Base-by-base conservation (phyloP, 176 grass and related monocot species). In the Melocanna baccifera region DNA sequence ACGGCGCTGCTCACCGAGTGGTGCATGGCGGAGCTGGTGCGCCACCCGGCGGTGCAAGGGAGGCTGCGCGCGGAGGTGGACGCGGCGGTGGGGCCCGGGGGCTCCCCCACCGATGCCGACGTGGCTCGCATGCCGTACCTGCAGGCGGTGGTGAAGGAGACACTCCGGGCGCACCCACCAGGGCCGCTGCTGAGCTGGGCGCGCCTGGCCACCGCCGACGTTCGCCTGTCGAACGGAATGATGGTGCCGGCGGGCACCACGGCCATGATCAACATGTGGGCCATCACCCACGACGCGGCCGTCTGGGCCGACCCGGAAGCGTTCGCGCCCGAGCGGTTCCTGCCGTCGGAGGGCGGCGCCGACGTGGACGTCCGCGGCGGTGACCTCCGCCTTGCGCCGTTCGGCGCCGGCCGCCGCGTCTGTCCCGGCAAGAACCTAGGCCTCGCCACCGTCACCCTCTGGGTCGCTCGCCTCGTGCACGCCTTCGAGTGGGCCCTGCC, bases 261-360 rank as follows among this genome's bases (percentile, higher is more conserved):
- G 11, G 87, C 91, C 28, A 94, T 97, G 94, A 87, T 97, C 10
- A 97, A 97, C 82, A 97, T 97, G 94, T 97, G 87, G 85, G 89
- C 94, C 78, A 97, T 97, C 69, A 86, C 94, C 32, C 91, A 93
- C 73, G 87, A 97, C 68, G 63, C 82, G 2, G 74, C 32, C n/a
- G 66, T 97, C 2, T 97, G 94, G 94, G 37, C 85, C 41, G 23
- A 78, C 19, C 76, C 91, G 12, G 82, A 81, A 1, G 42, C 77
- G 26, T 97, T 93, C 80, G 0, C n/a, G 5, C 94, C 94, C 1
- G 82, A 80, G 71, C 81, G 91, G 0, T 97, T 97, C 82, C 15
- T 94, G 7, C 69, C 43, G 5, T 20, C 87, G 0, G 89, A 84
- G 77, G 91, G 91, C 37, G 94, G 91, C 69, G 75, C 68, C 42